Base-by-base conservation (phyloP, 345 rosid genomes). In the Gossypium stocksii region DNA sequence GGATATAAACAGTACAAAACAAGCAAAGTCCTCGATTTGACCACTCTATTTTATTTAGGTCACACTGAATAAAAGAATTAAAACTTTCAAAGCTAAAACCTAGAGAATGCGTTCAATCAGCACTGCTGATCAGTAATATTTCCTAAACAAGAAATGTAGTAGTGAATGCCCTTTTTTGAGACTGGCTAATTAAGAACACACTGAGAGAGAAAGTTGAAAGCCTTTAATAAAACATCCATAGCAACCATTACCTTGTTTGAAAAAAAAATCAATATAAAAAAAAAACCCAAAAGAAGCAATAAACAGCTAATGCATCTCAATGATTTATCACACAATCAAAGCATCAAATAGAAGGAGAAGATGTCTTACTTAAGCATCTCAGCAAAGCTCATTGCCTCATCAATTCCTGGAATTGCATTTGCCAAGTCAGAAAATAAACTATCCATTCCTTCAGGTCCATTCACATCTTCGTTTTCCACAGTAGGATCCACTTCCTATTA, bases 341-440 rank as follows among this genome's bases (percentile, higher is more conserved):
- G 46, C 16, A 59, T 10, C 22, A 70, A 63, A 63, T 20, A 29
- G 45, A 62, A 46, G 12, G 12, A 71, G 66, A 60, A 48, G 3
- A 63, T 64, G 5, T 79, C 80, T 85, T 83, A 95, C 99, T 95
- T 95, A 64, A 93, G 87, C 98, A 92, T 94, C 86, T 94, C 97
- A 0, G 98, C 97, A 78, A 95, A 95, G 82, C 99, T 95, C 99
- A 95, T 95, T 2, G 99, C 99, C 82, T 93, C 99, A 38, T 95
- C 99, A 62, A 95, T 95, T 45, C 98, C 99, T 61, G 98, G 98
- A 80, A 94, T 94, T 1, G 98, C 92, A 89, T 89, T 95, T 1
- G 99, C 94, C 52, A 95, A 81, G 78, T 94, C 98, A 45, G 97
- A 89, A 79, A 95, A 87, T 79, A 95, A 83, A 82, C 85, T 77